Evolutionary conservation across 2,329 filamentous ascomycete genomes (phyloP), one percentile per base, ranked within the genome.

Genomic region (Phialemoniopsis sp.): DNA sequence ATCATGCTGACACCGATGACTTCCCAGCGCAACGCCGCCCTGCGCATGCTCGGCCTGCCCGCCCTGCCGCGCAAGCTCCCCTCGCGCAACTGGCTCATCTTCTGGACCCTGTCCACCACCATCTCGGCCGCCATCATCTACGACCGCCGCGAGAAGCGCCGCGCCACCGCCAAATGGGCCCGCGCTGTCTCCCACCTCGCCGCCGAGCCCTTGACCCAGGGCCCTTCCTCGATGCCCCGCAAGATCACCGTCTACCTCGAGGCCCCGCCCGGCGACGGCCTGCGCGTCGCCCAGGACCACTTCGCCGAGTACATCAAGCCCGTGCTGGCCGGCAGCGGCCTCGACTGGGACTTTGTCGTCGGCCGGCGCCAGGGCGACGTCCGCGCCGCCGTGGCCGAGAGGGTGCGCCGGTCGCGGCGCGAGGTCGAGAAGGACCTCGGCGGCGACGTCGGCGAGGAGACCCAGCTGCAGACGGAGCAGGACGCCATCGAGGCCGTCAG

Each of bases 51-150:
- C 67, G 91, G 91, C 41, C 70, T 98, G 42, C 91, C 91, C 37
- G 86, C 84, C 50, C 78, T 96, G 45, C 85, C 87, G 43, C 76
- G 82, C 52, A 89, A 82, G 63, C 80, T 98, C 14, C 93, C 93
- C 8, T 97, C 91, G 14, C 86, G 93, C 45, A 97, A 97, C 62
- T 98, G 93, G 93, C 80, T 93, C 66, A 96, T 98, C 55, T 98
- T 98, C 68, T 81, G 90, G 63, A 73, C 85, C 34, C 62, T 97
- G 40, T 84, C 85, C 10, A 83, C 83, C 38, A 79, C 87, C 34
- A 85, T 95, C 57, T 80, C 87, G 6, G 81, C 79, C 13, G 86
- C 89, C 38, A 75, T 97, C 40, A 77, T 93, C 57, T 96, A 98
- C 71, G 93, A 98, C 65, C 88, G 88, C 56, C 83, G 87, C 44